Evolutionary conservation across 2,329 filamentous ascomycete species (phyloP), one percentile per base, ranked within the genome.

Genomic region (Diaporthe sp.): DNA sequence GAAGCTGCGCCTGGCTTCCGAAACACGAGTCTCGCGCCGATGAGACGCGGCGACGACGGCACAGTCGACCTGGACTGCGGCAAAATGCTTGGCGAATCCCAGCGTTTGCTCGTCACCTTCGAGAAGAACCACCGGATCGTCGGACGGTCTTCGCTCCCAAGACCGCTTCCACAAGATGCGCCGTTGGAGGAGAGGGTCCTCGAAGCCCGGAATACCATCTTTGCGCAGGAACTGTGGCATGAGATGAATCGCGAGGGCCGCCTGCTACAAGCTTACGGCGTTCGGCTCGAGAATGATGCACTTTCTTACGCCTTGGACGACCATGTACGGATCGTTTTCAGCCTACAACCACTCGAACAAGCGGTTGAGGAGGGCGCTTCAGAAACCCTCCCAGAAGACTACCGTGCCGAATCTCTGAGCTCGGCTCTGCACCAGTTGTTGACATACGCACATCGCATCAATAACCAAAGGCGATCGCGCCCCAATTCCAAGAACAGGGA

Each of bases 151-250:
- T 80, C 82, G 40, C 80, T 88, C 13, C 89, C 89, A 5, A 85
- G 87, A 55, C 87, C 89, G 2, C 84, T 90, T 7, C 86, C 87
- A 35, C 87, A 90, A 47, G 89, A 92, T 50, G 87, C 88, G 3
- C 86, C 89, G 1, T 85, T 96, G 12, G 91, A 95, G 77, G 87
- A 91, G 40, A 89, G 92, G 13, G 94, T 97, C 42, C 89, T 92
- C 25, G 90, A 94, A 78, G 93, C 94, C 3, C 89, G 94, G 73
- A 93, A 97, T 82, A 95, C 93, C 67, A 88, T 96, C 28, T 95
- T 94, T 79, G 92, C 94, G 38, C 92, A 96, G 80, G 97, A 99
- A 81, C 85, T 99, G 2, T 98, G 95, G 89, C 92, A 97, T 78
- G 97, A 99, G 83, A 87, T 98, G 75, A 92, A 93, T 70, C 90